These are phyloP conservation scores for Tremella fuciformis DNA, from an alignment of 768 basidiomycete species.

Conservation along the genomic window DNA sequence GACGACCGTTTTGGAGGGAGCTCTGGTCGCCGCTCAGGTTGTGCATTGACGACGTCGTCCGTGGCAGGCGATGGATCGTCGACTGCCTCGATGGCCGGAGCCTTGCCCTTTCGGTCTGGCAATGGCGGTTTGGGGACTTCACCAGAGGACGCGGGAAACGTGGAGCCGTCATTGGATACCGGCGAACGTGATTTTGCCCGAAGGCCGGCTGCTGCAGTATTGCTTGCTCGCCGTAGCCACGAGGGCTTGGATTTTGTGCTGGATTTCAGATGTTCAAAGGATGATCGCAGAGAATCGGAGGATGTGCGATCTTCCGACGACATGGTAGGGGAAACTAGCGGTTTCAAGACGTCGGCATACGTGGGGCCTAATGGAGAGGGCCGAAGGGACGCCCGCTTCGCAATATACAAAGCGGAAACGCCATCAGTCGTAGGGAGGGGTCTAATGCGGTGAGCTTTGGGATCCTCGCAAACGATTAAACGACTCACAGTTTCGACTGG, in stretches of 20 bases:
- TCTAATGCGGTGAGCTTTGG: neutral
- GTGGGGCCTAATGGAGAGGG: slow-evolving; percentile 37
- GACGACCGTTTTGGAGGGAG: slow-evolving; percentile 20
- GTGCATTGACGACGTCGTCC: neutral
- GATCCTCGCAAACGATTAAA: neutral
- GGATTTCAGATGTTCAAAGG: slow-evolving; percentile 24
- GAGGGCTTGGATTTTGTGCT: slow-evolving; percentile 36
- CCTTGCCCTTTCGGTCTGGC: slow-evolving; percentile 29
- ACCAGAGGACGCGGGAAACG: slow-evolving; percentile 24
- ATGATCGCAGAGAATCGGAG: slow-evolving; percentile 22
- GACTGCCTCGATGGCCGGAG: neutral
- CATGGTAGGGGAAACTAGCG: slow-evolving; percentile 11
- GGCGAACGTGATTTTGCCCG: slow-evolving; percentile 37
- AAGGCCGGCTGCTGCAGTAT: slow-evolving; percentile 19
- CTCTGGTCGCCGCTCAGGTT: slow-evolving; percentile 20
- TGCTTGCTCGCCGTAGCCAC: slow-evolving; percentile 40
- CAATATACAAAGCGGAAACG: slow-evolving; percentile 22
- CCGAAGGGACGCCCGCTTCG: slow-evolving; percentile 40
- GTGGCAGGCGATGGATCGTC: neutral
- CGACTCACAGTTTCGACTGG: neutral
- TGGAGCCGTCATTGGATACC: slow-evolving; percentile 19
- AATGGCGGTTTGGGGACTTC: slow-evolving; percentile 26
- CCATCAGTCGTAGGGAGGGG: slow-evolving; percentile 1
- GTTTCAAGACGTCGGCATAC: slow-evolving; percentile 36
- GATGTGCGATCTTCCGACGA: slow-evolving; percentile 9